Evolutionary conservation across 352 stramenopile species (phyloP).

Genomic region (Phytophthora citricola): DNA sequence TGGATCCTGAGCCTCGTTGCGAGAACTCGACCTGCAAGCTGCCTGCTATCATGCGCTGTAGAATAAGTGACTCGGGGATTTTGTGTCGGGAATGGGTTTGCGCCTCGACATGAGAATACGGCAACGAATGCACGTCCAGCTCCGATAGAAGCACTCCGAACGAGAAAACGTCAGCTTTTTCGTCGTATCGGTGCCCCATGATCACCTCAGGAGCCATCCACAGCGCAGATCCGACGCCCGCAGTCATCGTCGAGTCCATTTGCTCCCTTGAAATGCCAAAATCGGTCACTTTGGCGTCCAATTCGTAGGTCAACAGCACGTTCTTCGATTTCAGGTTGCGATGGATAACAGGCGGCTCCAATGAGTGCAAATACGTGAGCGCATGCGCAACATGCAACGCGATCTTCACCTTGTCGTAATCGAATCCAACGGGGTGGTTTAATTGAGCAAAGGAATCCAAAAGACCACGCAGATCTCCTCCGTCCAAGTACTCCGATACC

Average conservation of each 20-base stretch:
- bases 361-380: conserved; percentile 43
- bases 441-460: conserved; percentile 21
- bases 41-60: conserved; percentile 26
- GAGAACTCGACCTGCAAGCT: conserved; percentile 28
- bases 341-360: conserved; percentile 38
- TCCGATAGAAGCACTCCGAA: conserved; percentile 71
- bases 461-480: conserved; percentile 15
- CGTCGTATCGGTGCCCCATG: conserved; percentile 51
- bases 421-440: conserved; percentile 33
- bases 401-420: conserved; percentile 41
- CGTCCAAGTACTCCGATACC: conserved; percentile 45
- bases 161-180: conserved; percentile 73
- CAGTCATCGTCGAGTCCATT: conserved; percentile 43
- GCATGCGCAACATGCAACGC: conserved; percentile 36
- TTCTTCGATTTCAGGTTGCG: conserved; percentile 52
- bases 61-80: conserved; percentile 23
- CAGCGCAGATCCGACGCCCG: conserved; percentile 38
- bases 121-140: conserved; percentile 21
- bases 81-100: conserved; percentile 14
- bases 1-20: conserved; percentile 1
- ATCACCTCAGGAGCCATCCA: conserved; percentile 50
- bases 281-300: conserved; percentile 52
- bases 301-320: conserved; percentile 33
- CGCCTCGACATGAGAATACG: conserved; percentile 17
- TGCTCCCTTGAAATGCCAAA: conserved; percentile 44